phyloP scores from a whole-genome alignment of 2,329 filamentous ascomycete species.

The Diplodia scrobiculata region DNA sequence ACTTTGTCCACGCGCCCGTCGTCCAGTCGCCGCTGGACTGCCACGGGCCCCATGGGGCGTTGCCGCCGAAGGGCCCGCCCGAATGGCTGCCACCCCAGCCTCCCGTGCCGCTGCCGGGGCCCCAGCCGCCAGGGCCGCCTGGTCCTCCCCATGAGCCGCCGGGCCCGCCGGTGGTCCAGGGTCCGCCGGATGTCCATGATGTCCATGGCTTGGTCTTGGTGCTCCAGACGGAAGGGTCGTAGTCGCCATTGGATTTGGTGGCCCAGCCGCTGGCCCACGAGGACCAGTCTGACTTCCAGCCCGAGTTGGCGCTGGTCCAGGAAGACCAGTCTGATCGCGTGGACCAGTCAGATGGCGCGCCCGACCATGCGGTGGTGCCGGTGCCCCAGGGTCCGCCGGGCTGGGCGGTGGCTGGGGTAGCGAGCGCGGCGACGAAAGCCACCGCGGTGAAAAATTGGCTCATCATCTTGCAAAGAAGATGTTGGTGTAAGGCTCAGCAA shows the following conservation, averaged over 20 bases:
- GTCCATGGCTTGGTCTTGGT: slow-evolving; percentile 14
- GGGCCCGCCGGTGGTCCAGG: slow-evolving; percentile 19
- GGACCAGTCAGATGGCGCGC: slow-evolving; percentile 18
- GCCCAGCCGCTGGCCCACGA: slow-evolving; percentile 18
- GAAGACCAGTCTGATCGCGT: slow-evolving; percentile 21
- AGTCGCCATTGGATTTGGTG: slow-evolving; percentile 7
- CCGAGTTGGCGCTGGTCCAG: slow-evolving; percentile 18
- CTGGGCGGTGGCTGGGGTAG: slow-evolving; percentile 14
- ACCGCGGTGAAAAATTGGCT: slow-evolving; percentile 26
- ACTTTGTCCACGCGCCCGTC: slow-evolving; percentile 40
- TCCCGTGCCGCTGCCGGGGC: slow-evolving; percentile 29
- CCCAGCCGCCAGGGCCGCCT: background rate
- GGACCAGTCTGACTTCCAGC: slow-evolving; percentile 5
- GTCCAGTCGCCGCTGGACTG: slow-evolving; percentile 36
- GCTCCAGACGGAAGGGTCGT: slow-evolving; percentile 12
- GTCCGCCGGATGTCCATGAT: slow-evolving; percentile 5
- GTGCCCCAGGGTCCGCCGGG: slow-evolving; percentile 18
- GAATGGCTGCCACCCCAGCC: slow-evolving; percentile 34
- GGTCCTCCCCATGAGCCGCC: slow-evolving; percentile 7
- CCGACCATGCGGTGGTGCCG: slow-evolving; percentile 16
- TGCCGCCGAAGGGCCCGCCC: slow-evolving; percentile 32
- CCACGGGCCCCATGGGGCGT: slow-evolving; percentile 38
- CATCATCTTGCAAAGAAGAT: slow-evolving; percentile 25
- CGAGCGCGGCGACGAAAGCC: slow-evolving; percentile 14
- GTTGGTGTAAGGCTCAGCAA: slow-evolving; percentile 37